Conservation (phyloP, 2,329 filamentous ascomycete species). For the Fusarium vanettenii region DNA sequence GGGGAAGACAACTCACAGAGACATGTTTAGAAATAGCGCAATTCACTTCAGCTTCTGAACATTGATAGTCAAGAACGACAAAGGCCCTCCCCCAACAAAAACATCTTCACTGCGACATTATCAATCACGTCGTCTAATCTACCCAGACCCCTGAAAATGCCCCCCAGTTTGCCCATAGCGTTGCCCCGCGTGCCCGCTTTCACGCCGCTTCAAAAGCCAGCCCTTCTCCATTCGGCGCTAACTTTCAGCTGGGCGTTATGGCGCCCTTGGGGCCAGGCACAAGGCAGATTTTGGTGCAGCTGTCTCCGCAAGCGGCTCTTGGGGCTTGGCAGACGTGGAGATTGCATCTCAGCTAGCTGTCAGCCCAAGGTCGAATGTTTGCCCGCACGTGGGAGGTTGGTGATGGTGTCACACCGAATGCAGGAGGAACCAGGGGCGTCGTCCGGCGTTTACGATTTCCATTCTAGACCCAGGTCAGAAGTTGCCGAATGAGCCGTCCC, state of each 20-base stretch:
- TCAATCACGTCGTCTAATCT: background rate
- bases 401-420: background rate
- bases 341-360: background rate
- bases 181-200: background rate
- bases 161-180: background rate
- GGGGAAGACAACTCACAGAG: constrained; percentile 7
- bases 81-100: background rate
- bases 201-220: constrained; percentile 1
- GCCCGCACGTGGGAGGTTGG: background rate
- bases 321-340: background rate
- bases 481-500: constrained; percentile 2
- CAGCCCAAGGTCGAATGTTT: background rate
- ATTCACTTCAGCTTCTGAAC: background rate
- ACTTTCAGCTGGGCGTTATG: constrained; percentile 40
- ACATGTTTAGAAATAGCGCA: background rate
- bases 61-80: background rate
- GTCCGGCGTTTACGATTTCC: constrained; percentile 1
- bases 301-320: background rate
- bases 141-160: constrained; percentile 5
- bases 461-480: constrained; percentile 6
- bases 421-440: background rate
- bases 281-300: constrained; percentile 17
- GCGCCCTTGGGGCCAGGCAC: constrained; percentile 16
- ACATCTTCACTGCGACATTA: background rate
- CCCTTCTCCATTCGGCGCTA: constrained; percentile 18